Evolutionary conservation across 768 basidiomycete genomes (phyloP), one percentile per base, ranked within the genome.

Genomic region (Artomyces pyxidatus): DNA sequence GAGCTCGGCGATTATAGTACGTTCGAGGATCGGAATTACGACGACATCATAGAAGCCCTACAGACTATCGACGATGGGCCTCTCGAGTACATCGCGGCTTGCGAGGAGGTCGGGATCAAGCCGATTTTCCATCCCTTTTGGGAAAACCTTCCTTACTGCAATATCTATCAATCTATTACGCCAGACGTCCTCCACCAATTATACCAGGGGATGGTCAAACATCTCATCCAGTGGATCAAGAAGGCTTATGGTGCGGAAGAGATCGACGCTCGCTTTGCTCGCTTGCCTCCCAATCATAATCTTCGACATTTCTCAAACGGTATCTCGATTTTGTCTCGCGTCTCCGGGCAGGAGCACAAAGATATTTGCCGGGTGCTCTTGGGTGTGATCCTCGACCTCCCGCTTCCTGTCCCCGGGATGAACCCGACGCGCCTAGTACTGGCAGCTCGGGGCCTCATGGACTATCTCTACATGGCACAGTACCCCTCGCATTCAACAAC

Each of bases 281-380:
- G 58, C 1, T 48, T 71, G 1, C 66, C 66, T 1, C 62, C 61
- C 11, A 65, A 63, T 48, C 65, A 68, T 49, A 49, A 64, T 30
- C 48, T 69, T 14, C 59, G 56, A 2, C 29, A 56, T 3, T 70
- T 71, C 46, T 38, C 49, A 11, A 64, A 65, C 25, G 70, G 70
- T 11, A 69, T 70, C 39, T 50, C 52, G 2, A 38, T 37, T 16
- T 55, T 71, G 3, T 59, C 61, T 4, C 58, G 57, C 47, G 72
- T 69, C 70, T 73, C 73, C 0, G 74, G 74, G 1, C 63, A 54
- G 0, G 71, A 76, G 55, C 62, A 68, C 47, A 71, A 72, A 43
- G 58, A 62, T 17, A 62, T 63, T 50, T 47, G 46, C 46, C 19
- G 25, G 2, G 2, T 39, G 6, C 25, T 47, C 16, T 27, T 47